These are phyloP conservation scores for Globisporangium echinulatum DNA, from an alignment of 352 stramenopile genomes.

Conservation along the genomic window DNA sequence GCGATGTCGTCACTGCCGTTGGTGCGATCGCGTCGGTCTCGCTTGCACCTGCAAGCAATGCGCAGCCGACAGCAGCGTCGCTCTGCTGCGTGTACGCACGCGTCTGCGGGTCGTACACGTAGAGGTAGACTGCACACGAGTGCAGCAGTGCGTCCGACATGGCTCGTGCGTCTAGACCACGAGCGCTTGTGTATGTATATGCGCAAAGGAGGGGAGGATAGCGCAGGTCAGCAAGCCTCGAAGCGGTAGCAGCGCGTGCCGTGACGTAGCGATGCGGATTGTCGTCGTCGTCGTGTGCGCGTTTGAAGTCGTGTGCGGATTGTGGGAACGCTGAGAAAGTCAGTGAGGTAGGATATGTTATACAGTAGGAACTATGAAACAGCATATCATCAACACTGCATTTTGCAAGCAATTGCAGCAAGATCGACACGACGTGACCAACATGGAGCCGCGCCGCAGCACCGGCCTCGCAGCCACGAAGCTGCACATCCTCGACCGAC, in stretches of 20 bases:
- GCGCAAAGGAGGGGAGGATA: too few species aligned
- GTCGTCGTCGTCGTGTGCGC: too few species aligned
- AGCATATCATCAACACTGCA: too few species aligned
- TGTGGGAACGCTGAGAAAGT: too few species aligned
- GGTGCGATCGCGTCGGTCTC: neutral
- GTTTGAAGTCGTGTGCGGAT: too few species aligned
- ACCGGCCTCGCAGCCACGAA: slow-evolving; percentile 46
- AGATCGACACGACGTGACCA: neutral
- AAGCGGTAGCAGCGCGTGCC: too few species aligned
- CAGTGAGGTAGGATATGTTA: too few species aligned
- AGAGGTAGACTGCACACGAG: slow-evolving; percentile 67
- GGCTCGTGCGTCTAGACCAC: neutral
- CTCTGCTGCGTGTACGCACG: slow-evolving; percentile 51
- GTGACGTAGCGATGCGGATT: too few species aligned
- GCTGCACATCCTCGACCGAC: slow-evolving; percentile 73
- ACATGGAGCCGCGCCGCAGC: slow-evolving; percentile 50
- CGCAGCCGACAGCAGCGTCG: slow-evolving; percentile 56
- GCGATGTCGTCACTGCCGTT: slow-evolving; percentile 1
- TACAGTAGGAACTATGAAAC: too few species aligned
- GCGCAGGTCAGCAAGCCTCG: too few species aligned
- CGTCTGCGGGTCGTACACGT: slow-evolving; percentile 45
- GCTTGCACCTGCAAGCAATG: slow-evolving; percentile 24
- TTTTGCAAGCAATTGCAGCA: too few species aligned
- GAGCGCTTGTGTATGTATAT: too few species aligned
- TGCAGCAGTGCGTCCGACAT: slow-evolving; percentile 60